Evolutionary conservation across 371 early-diverging fungal genomes (phyloP), one percentile per base, ranked within the genome.

Genomic region (Coemansia sp.): DNA sequence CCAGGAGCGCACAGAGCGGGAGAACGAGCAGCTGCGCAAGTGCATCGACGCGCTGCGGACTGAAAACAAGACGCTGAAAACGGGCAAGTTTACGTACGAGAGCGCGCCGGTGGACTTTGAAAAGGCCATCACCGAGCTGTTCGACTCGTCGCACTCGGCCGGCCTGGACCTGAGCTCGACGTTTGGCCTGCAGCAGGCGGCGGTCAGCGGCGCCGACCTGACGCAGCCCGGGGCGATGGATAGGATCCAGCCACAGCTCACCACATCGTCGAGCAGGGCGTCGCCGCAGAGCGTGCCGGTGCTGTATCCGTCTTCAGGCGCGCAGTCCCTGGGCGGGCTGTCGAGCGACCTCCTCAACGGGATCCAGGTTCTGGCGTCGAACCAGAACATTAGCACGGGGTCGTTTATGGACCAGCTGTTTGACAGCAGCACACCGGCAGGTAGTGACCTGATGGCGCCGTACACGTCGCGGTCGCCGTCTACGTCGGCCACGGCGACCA

Each of bases 31-130:
- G 49, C 72, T 83, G 34, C 81, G 81, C 39, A 63, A 59, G 35
- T 67, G 78, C 34, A 62, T 86, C 40, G 85, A 86, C 26, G 57
- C 81, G 10, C 79, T 89, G 11, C 59, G 73, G 13, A 52, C 79
- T 47, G 89, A 89, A 56, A 89, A 89, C 58, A 39, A 32, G n/a
- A 39, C 65, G 59, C 63, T 75, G 13, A 65, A 63, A 40, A 35
- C 35, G 50, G 54, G 59, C 32, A 61, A 51, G n/a, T 75, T 75
- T 50, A 75, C 76, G 5, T 75, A 71, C 51, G 62, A 73, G 41
- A 63, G 55, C 48, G 31, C 57, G 26, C 65, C 68, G 34, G 69
- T 61, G 9, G 69, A 68, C 39, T 68, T 68, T 62, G 74, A 69
- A 42, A 63, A 61, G 48, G 64, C 74, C 20, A 65, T 73, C 30